Conservation (phyloP, 306 rosid species). For the Lathyrus tuberosus region DNA sequence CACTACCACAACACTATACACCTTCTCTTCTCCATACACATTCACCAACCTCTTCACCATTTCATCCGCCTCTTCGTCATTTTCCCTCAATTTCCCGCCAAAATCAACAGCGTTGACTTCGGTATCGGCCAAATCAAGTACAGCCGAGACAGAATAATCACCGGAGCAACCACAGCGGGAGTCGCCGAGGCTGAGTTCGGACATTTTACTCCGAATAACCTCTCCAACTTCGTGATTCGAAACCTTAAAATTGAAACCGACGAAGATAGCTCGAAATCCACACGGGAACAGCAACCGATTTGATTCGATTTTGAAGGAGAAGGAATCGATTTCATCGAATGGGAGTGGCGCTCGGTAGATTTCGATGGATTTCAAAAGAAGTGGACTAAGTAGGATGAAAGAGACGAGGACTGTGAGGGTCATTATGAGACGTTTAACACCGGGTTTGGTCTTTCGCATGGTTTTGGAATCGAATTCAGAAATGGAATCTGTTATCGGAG, state of each 20-base stretch:
- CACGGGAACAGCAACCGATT: constrained; percentile 73
- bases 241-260: constrained; percentile 60
- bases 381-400: constrained; percentile 74
- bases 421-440: constrained; percentile 72
- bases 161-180: constrained; percentile 58
- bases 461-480: constrained; percentile 53
- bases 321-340: constrained; percentile 64
- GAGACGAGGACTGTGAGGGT: constrained; percentile 74
- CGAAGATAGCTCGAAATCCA: constrained; percentile 62
- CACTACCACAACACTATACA: constrained; percentile 71
- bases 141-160: constrained; percentile 47
- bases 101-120: constrained; percentile 42
- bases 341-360: constrained; percentile 91
- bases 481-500: constrained; percentile 31
- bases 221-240: constrained; percentile 43
- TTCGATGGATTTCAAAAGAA: constrained; percentile 87
- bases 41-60: constrained; percentile 48
- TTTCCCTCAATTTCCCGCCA: constrained; percentile 43
- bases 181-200: constrained; percentile 42
- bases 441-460: constrained; percentile 79
- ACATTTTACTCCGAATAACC: constrained; percentile 48
- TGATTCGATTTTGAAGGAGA: constrained; percentile 67
- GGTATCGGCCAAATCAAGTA: not conserved
- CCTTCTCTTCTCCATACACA: constrained; percentile 51
- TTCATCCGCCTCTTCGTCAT: constrained; percentile 66